Conservation (phyloP, 805 yeast genomes). For the Wickerhamiella azyma region DNA sequence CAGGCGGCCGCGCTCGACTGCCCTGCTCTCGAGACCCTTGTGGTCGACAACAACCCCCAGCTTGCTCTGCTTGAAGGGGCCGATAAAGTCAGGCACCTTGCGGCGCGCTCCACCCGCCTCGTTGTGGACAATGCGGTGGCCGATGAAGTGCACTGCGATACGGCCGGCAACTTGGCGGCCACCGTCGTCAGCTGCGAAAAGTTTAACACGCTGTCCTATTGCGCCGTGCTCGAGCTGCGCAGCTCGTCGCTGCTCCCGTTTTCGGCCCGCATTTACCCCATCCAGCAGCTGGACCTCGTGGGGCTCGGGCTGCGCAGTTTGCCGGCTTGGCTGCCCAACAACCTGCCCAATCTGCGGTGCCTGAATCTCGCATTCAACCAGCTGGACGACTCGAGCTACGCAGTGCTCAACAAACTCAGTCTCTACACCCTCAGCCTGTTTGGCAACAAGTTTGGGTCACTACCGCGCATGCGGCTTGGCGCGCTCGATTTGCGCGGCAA, state of each 20-base stretch:
- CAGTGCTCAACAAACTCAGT: slow-evolving; percentile 9
- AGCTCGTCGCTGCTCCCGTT: not conserved
- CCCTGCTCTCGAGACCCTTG: slow-evolving; percentile 17
- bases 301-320: slow-evolving; percentile 11
- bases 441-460: slow-evolving; percentile 12
- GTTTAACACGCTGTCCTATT: slow-evolving; percentile 5
- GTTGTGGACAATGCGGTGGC: slow-evolving; percentile 11
- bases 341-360: slow-evolving; percentile 16
- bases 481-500: slow-evolving; percentile 16
- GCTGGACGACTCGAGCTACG: slow-evolving; percentile 11
- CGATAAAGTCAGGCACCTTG: slow-evolving; percentile 11
- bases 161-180: slow-evolving; percentile 13
- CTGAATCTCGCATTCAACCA: slow-evolving; percentile 18
- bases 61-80: slow-evolving; percentile 13
- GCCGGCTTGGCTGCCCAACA: slow-evolving; percentile 13
- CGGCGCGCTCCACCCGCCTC: slow-evolving; percentile 2
- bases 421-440: slow-evolving; percentile 17
- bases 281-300: slow-evolving; percentile 17
- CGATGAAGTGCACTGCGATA: slow-evolving; percentile 17
- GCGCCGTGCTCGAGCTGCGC: slow-evolving; percentile 12
- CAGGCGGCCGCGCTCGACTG: slow-evolving; percentile 12
- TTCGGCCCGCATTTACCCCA: slow-evolving; percentile 10
- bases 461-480: slow-evolving; percentile 8
- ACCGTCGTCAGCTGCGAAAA: slow-evolving; percentile 15
- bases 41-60: slow-evolving; percentile 11